Evolutionary conservation across 768 basidiomycete genomes (phyloP).

Genomic region (Tricholomella constricta): DNA sequence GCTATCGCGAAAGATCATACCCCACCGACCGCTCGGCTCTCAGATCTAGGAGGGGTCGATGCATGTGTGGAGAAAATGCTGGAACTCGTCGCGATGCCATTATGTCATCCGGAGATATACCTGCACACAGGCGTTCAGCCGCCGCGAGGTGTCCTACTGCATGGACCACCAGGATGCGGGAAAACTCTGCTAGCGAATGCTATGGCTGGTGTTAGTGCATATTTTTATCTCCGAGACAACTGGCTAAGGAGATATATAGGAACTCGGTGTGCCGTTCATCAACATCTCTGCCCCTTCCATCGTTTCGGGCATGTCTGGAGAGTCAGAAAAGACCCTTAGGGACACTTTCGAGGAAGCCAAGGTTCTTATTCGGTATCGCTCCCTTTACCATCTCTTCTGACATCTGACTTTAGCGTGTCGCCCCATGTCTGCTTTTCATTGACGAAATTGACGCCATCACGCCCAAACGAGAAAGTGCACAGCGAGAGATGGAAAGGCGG

Average conservation of each 20-base stretch:
- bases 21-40: conserved; percentile 75
- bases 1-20: conserved; percentile 61
- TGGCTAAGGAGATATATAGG: conserved; percentile 46
- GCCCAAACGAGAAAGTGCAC: conserved; percentile 96
- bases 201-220: conserved; percentile 80
- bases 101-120: conserved; percentile 95
- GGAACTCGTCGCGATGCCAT: conserved; percentile 94
- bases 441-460: conserved; percentile 99
- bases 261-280: conserved; percentile 91
- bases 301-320: conserved; percentile 98
- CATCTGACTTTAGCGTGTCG: conserved; percentile 60
- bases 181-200: conserved; percentile 95
- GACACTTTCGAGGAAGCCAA: conserved; percentile 98
- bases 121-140: conserved; percentile 90
- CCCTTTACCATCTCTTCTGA: not conserved
- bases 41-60: conserved; percentile 88
- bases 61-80: conserved; percentile 88
- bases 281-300: conserved; percentile 93
- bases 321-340: conserved; percentile 93
- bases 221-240: not conserved
- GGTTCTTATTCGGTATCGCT: conserved; percentile 37
- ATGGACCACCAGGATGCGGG: conserved; percentile 97
- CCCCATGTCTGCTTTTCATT: conserved; percentile 93
- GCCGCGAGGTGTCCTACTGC: conserved; percentile 87
- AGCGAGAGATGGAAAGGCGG: conserved; percentile 96